Base-by-base conservation (phyloP, 208 protist genomes). In the Trypanosoma melophagium region DNA sequence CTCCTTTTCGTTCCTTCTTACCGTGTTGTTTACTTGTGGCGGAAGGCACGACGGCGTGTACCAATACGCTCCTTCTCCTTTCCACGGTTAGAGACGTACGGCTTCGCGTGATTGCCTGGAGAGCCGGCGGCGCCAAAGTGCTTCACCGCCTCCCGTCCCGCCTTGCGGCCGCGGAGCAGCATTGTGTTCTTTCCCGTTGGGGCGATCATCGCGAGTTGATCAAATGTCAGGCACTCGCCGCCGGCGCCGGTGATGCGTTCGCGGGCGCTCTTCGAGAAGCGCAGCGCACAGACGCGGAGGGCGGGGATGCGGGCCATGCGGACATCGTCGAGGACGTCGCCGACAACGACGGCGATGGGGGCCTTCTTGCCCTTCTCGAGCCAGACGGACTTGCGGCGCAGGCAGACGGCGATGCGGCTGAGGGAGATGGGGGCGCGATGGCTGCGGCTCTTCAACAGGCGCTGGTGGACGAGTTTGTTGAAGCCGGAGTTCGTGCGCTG, bases 201-300 rank as follows among this genome's bases (percentile, higher is more conserved):
- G 40, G 90, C 80, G 25, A 94, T 72, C 72, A 99, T 92, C 38
- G 98, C 97, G 44, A 99, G 94, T 86, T 99, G 97, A 83, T 99
- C 99, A 68, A 99, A 99, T 66, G 99, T 99, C 42, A 99, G 81
- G 88, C 86, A 93, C 87, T 99, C 93, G 70, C 99, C 99, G 69
- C 99, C 99, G 42, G 98, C 98, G 45, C 96, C 96, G 47, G 97
- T 74, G 81, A 99, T 99, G 85, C 98, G 96, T 53, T 96, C 92
- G 80, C 98, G 97, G 59, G 98, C 99, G 68, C 82, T 93, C 76
- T 99, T 97, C 64, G 99, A 99, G 90, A 99, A 98, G 74, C 92
- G 92, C 45, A 99, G 98, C 44, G 99, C 99, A 87, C 95, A 98
- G 56, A 99, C 90, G 54, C 86, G 95, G 44, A 99, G 74, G 59